phyloP scores from a whole-genome alignment of 2,329 filamentous ascomycete species.

The Drechslerella stenobrocha region DNA sequence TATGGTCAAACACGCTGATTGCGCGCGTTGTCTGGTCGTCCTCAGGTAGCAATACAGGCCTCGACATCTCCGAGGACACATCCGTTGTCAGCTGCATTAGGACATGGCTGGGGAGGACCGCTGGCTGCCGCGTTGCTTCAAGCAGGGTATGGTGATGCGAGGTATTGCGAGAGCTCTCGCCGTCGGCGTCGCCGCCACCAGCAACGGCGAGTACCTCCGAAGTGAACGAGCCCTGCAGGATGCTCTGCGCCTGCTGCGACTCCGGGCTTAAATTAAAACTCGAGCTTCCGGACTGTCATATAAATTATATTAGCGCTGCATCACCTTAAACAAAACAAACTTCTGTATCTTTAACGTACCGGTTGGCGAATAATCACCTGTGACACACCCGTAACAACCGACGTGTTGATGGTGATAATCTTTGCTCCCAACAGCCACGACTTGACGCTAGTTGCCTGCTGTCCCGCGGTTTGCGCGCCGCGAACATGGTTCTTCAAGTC shows the following conservation, averaged over 20 bases:
- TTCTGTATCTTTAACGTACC: constrained; percentile 49
- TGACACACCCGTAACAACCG: constrained; percentile 58
- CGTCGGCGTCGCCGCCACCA: constrained; percentile 7
- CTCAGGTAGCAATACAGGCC: constrained; percentile 74
- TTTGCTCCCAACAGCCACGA: constrained; percentile 62
- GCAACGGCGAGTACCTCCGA: constrained; percentile 20
- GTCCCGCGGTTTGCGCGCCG: constrained; percentile 56
- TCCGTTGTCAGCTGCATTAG: constrained; percentile 66
- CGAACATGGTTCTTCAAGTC: constrained; percentile 59
- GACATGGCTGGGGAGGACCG: constrained; percentile 72
- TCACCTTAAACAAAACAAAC: too few species aligned
- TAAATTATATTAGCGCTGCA: constrained; percentile 30
- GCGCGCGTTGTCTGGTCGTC: constrained; percentile 65
- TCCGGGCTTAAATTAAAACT: constrained; percentile 55
- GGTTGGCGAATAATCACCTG: constrained; percentile 58
- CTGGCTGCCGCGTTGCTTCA: constrained; percentile 60
- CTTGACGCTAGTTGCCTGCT: constrained; percentile 57
- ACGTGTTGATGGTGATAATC: constrained; percentile 60
- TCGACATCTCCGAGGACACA: constrained; percentile 50
- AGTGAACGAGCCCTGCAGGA: constrained; percentile 46
- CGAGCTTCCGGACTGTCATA: constrained; percentile 56
- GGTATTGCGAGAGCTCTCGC: constrained; percentile 29
- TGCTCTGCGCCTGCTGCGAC: constrained; percentile 49
- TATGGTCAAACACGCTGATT: constrained; percentile 80
- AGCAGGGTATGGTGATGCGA: constrained; percentile 58